Base-by-base conservation (phyloP, 768 basidiomycete species). In the Termitomyces sp. region DNA sequence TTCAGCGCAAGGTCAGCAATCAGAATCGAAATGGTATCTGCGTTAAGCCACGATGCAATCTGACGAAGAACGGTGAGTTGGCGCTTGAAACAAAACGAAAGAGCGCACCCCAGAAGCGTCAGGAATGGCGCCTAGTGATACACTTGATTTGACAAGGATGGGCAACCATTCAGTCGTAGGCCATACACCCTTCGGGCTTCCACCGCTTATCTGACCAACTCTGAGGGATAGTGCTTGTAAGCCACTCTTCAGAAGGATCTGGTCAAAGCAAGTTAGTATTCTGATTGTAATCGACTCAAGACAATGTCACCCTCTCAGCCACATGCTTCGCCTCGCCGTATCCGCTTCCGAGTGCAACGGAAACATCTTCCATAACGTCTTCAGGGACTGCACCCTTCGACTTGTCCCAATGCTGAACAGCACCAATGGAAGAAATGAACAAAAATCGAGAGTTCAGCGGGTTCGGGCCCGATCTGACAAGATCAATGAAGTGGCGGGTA, bases 121-220 rank as follows among this genome's bases (percentile, higher is more conserved):
- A 4, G 75, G 75, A 16, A 75, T 57, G 4, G 56, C 66, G 20
- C 69, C 69, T 24, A 73, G 57, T 5, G 62, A 48, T 4, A 67
- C 20, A 60, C 73, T 72, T 6, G 75, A 72, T 53, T 76, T 75
- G 20, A 75, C 64, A 5, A 76, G 63, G 44, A 73, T 72, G 1
- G 76, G 75, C 10, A 78, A 61, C 75, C 76, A 78, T 33, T 77
- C 75, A 5, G 65, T 71, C 3, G 68, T 69, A 2, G 72, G 64
- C 77, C 77, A 79, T 10, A 72, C 72, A 4, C 76, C 76, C 27
- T 68, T 72, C 8, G 68, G 67, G 3, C 18, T 13, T 1, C 69
- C 71, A 20, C 75, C 76, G 36, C 64, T 65, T 27, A 78, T 68
- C 58, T 78, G 76, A 1, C 75, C 75, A 27, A 77, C 65, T 12